Conservation (phyloP, 169 alveolate genomes). For the Eimeria zaria region DNA sequence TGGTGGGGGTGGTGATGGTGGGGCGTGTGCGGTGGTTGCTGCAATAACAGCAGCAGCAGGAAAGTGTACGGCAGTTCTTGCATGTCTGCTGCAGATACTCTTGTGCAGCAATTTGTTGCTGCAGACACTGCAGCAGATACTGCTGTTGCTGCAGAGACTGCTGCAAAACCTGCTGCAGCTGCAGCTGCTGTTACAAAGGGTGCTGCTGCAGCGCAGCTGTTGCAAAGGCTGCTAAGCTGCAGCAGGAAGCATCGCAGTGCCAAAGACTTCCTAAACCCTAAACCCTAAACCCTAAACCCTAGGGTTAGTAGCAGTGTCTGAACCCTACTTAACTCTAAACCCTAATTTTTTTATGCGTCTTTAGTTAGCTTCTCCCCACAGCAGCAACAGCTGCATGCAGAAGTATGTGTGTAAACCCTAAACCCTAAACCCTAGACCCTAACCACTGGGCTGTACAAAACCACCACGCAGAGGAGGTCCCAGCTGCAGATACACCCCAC, state of each 20-base stretch:
- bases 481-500: neutral
- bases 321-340: too few relatives aligned
- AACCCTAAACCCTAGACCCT: neutral
- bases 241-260: neutral
- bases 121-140: neutral
- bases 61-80: neutral
- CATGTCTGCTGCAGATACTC: conserved; percentile 15
- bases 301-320: too few relatives aligned
- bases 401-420: neutral
- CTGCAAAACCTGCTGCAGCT: neutral
- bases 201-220: conserved; percentile 1
- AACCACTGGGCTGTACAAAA: too few relatives aligned
- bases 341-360: neutral
- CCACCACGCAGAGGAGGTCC: neutral
- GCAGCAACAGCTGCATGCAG: neutral
- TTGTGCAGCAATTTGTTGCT: neutral
- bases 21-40: neutral
- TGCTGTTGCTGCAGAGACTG: conserved; percentile 1
- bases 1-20: too few relatives aligned
- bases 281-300: conserved; percentile 3
- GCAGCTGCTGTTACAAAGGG: neutral
- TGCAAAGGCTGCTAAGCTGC: too few relatives aligned
- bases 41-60: conserved; percentile 21
- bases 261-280: neutral
- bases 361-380: neutral